Evolutionary conservation across 2,329 filamentous ascomycete species (phyloP), one percentile per base, ranked within the genome.

Genomic region (Aspergillus novoparasiticus): DNA sequence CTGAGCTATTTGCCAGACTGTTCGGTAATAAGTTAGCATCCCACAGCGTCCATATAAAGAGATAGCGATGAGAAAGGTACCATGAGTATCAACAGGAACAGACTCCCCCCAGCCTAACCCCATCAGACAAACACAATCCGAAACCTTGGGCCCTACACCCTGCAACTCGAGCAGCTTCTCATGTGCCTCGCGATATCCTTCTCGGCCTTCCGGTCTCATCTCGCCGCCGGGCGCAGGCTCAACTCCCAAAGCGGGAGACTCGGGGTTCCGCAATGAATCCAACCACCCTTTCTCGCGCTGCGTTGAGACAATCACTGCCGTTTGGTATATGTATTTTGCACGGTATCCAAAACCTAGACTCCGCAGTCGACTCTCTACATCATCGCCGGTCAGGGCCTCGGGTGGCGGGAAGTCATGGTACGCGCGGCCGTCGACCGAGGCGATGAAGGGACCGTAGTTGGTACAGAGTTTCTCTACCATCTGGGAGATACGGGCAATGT

Each of bases 111-210:
- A 99, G 32, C 94, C 94, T 16, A 99, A 81, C 0, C 96, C 96
- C 91, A 99, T 97, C 23, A 99, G 82, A 74, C 92, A 97, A 9
- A 98, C 94, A 74, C 96, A 99, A 76, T 99, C 96, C 6, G 95
- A 91, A 0, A 99, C 95, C 77, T 99, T 99, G 0, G 96, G 95
- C 0, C 95, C 95, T 6, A 99, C 96, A 1, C 95, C 95, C 62
- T 93, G 88, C 26, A 99, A 83, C 6, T 85, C 80, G 1, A 98
- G 83, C 2, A 99, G 83, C 68, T 91, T 86, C 64, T 92, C 89
- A 72, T 97, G 95, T 0, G 95, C 94, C 57, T 86, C 82, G 51
- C 88, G 88, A 77, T 96, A 98, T 4, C 88, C 92, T 68, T 86
- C 84, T 65, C 86, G 78, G 58, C 84, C 80, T 71, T 84, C 77